Conservation (phyloP, 2,329 filamentous ascomycete species). For the Gaeumannomyces tritici region DNA sequence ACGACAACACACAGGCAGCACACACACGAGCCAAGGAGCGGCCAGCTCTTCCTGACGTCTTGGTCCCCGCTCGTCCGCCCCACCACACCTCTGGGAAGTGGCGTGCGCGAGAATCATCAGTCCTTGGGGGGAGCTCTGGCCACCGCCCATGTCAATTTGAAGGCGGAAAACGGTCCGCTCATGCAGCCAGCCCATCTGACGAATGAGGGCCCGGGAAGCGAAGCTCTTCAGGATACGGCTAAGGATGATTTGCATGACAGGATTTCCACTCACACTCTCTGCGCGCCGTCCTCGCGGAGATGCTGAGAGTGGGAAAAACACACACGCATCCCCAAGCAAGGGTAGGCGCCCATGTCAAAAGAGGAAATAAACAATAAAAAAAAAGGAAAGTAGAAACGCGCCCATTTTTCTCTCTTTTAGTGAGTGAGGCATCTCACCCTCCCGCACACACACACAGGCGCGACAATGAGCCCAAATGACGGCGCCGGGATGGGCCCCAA, state of each 20-base stretch:
- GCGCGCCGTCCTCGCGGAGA: neutral
- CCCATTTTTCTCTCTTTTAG: neutral
- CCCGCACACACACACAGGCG: no score
- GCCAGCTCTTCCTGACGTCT: neutral
- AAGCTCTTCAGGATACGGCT: neutral
- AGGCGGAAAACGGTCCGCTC: constrained; percentile 5
- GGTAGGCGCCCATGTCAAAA: neutral
- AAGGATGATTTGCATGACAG: constrained; percentile 6
- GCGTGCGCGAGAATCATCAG: neutral
- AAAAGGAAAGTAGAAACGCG: neutral
- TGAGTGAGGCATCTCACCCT: no score
- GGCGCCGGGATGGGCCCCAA: neutral
- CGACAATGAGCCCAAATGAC: neutral
- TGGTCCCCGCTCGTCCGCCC: neutral
- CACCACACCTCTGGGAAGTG: neutral
- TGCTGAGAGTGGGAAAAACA: neutral
- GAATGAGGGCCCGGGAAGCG: constrained; percentile 2
- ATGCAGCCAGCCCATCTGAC: constrained; percentile 3
- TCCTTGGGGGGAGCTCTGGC: neutral
- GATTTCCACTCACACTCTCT: neutral
- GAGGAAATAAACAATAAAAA: neutral
- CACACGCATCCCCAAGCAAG: neutral
- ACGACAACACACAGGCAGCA: neutral
- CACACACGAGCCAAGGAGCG: no score
- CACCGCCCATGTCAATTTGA: neutral